Percentiles rank a stretch among this genome's conserved stretches.
Conservation (phyloP, 495 filamentous ascomycete genomes). For the Neurospora tetraspora region DNA sequence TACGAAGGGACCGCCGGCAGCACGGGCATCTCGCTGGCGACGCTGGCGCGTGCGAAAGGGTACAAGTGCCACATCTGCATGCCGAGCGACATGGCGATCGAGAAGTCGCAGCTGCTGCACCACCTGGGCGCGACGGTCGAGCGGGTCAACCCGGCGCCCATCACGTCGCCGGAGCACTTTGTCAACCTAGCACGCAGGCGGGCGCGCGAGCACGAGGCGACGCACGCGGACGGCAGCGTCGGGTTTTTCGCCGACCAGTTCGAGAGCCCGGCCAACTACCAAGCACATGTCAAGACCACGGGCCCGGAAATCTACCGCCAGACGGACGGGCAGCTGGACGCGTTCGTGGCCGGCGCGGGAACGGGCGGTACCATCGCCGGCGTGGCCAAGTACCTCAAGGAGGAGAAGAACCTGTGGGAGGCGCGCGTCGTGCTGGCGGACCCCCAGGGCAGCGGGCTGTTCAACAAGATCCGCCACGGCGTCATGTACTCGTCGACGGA, state of each 20-base stretch:
- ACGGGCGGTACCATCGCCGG: slow-evolving; percentile 92
- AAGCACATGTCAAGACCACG: slow-evolving; percentile 71
- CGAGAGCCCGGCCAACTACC: slow-evolving; percentile 78
- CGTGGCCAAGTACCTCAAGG: slow-evolving; percentile 72
- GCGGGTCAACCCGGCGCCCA: slow-evolving; percentile 80
- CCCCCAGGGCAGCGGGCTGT: slow-evolving; percentile 88
- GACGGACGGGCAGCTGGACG: slow-evolving; percentile 66
- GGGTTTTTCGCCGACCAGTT: slow-evolving; percentile 98
- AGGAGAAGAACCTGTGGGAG: slow-evolving; percentile 29
- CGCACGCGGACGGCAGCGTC: slow-evolving; percentile 29
- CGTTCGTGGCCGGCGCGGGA: slow-evolving; percentile 91
- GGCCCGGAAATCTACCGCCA: slow-evolving; percentile 84
- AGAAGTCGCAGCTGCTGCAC: slow-evolving; percentile 81
- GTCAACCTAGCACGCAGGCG: slow-evolving; percentile 83
- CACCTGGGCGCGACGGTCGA: slow-evolving; percentile 88
- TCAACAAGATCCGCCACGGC: slow-evolving; percentile 79
- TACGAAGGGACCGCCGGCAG: slow-evolving; percentile 97
- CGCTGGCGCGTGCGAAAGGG: slow-evolving; percentile 75
- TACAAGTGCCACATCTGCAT: slow-evolving; percentile 95
- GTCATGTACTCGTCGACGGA: slow-evolving; percentile 93
- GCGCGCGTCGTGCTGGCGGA: slow-evolving; percentile 79
- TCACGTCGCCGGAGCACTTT: slow-evolving; percentile 82
- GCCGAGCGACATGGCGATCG: slow-evolving; percentile 81
- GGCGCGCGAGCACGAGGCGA: slow-evolving; percentile 55
- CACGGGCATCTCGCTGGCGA: slow-evolving; percentile 87